Conservation (phyloP, 177 flowering plant genomes). For the Vitis hybrid region DNA sequence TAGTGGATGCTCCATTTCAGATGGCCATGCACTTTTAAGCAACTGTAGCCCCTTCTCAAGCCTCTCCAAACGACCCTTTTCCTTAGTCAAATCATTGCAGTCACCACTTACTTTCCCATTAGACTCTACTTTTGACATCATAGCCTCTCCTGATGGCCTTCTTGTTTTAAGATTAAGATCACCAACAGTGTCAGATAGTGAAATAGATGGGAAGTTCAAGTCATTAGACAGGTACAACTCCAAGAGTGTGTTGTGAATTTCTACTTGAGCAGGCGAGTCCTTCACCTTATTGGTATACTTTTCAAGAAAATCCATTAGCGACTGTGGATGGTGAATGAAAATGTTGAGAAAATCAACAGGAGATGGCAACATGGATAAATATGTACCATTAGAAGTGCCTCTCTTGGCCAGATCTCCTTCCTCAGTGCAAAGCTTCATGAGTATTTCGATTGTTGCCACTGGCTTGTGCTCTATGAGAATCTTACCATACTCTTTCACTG, state of each 20-base stretch:
- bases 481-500: slow-evolving; percentile 93
- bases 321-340: slow-evolving; percentile 80
- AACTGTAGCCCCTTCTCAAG: slow-evolving; percentile 67
- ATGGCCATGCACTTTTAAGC: slow-evolving; percentile 85
- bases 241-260: slow-evolving; percentile 89
- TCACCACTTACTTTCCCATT: slow-evolving; percentile 42
- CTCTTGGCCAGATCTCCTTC: slow-evolving; percentile 53
- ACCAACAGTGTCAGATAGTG: slow-evolving; percentile 39
- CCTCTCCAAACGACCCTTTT: slow-evolving; percentile 50
- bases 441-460: slow-evolving; percentile 78
- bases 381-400: slow-evolving; percentile 46
- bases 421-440: slow-evolving; percentile 85
- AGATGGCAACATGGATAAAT: slow-evolving; percentile 81
- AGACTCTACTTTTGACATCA: slow-evolving; percentile 30
- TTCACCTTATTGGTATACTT: slow-evolving; percentile 76
- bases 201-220: slow-evolving; percentile 68
- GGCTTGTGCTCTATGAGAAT: slow-evolving; percentile 94
- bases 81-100: slow-evolving; percentile 31
- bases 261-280: slow-evolving; percentile 92
- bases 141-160: slow-evolving; percentile 25
- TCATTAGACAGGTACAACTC: slow-evolving; percentile 87
- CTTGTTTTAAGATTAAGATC: slow-evolving; percentile 26
- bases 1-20: slow-evolving; percentile 77
- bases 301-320: slow-evolving; percentile 92
- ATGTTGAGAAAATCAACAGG: slow-evolving; percentile 96